These are phyloP conservation scores for Austropuccinia psidii DNA, from an alignment of 1,284 basidiomycete species.

Conservation along the genomic window DNA sequence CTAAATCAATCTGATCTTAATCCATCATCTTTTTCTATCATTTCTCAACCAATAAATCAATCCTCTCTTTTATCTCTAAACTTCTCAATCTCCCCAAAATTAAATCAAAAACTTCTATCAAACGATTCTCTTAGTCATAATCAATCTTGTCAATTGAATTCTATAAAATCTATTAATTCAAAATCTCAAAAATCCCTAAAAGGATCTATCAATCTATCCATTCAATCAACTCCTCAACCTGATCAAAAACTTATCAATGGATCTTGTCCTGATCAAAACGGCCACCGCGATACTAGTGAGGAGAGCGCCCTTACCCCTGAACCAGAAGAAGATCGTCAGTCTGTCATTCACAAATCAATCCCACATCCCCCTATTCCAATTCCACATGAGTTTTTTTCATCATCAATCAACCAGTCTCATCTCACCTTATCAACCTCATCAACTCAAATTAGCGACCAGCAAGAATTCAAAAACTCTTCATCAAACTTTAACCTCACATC, in stretches of 20 bases:
- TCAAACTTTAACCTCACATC: background rate
- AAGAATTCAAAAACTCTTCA: background rate
- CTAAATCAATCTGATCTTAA: background rate
- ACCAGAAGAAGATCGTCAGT: constrained; percentile 18
- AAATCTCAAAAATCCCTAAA: background rate
- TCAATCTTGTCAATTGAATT: background rate
- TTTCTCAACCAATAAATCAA: background rate
- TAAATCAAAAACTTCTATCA: no score
- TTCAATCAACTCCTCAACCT: background rate
- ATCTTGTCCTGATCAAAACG: background rate
- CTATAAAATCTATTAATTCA: background rate
- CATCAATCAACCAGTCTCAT: background rate
- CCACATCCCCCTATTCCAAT: background rate
- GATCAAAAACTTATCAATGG: background rate
- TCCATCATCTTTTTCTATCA: background rate
- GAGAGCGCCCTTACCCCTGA: constrained; percentile 35
- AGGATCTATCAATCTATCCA: background rate
- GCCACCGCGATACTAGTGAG: constrained; percentile 26
- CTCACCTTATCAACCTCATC: background rate
- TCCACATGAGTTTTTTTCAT: background rate
- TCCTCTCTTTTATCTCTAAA: background rate
- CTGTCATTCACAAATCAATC: background rate
- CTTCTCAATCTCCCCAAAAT: background rate
- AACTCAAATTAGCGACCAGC: background rate
- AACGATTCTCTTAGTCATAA: background rate